Base-by-base conservation (phyloP, 1,284 basidiomycete species). In the Cryptococcus depauperatus region DNA sequence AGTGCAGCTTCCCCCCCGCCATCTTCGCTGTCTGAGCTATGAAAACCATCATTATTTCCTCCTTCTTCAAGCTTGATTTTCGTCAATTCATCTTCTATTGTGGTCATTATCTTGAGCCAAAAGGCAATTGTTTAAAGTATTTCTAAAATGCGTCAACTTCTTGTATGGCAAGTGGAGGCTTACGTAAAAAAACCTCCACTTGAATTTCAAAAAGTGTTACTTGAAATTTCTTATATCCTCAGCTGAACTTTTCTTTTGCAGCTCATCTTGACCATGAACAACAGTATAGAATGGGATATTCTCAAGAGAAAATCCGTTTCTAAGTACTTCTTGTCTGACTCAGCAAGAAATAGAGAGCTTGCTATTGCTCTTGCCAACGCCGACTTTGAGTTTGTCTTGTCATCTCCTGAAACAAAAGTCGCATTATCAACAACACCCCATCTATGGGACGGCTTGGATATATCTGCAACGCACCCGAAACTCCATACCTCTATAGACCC, bases 341-440 rank as follows among this genome's bases (percentile, higher is more conserved):
- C 48, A 3, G 48, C 46, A 1, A 37, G 50, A 22, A 25, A 21
- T 11, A 27, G 40, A n/a, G 58, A 58, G 25, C 62, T 65, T 35
- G 61, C 59, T 6, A 32, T 37, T 16, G 43, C 52, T 5, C 53
- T 68, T 4, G 56, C 58, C 38, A 47, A 64, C 19, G 70, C 70
- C 26, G 66, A 71, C 41, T 71, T 70, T 58, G 59, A 59, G 19
- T 23, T 37, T 2, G 57, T 71, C 37, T 54, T 72, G 9, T 43
- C 56, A 1, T 62, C 62, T 18, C 21, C 48, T 4, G 47, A 64
- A 30, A 61, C 63, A 7, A 46, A 47, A n/a, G 18, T 21, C 3
- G 49, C 68, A 14, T 53, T 73, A 29, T 34, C 48, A 32, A 48
- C 52, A 6, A 47, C 56, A 11, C 48, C 54, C 1, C 40, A 32